Base-by-base conservation (phyloP, 805 yeast species). In the Candida awuae region DNA sequence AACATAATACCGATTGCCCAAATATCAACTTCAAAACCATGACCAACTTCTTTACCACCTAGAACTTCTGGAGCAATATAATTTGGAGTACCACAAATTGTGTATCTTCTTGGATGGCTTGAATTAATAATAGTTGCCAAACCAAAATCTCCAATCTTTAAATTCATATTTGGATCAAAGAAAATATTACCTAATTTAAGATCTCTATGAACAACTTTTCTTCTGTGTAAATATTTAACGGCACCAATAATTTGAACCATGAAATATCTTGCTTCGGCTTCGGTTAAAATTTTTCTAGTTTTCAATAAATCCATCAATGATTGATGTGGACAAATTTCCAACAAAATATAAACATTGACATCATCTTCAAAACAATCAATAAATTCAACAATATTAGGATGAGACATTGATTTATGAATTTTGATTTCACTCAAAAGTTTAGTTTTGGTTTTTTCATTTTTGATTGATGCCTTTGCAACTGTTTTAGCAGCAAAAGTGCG, bases 1-100 rank as follows among this genome's bases (percentile, higher is more conserved):
- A 92, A 71, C 86, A 92, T 92, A 43, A 92, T 84, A 44, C 99
- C 99, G 48, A 87, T 77, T 8, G 98, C 94, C 99, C 99, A 92
- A 44, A 87, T 76, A 60, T 92, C 99, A 30, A 87, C 97, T 60
- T 87, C 96, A 56, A 77, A 88, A 37, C 94, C 79, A 60, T 92
- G 98, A 8, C 97, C 98, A 10, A 77, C 71, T 38, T 69, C 75
- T 53, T 86, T 86, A 21, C 95, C 94, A 29, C 87, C 84, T 48
- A 92, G 70, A 17, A 92, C 95, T 66, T 92, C 99, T 7, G 99
- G 99, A 1, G 98, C 97, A 56, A 92, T 92, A 59, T 92, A 92
- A 63, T 92, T 92, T 44, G 99, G 99, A 18, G 99, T 92, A 39
- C 99, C 99, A 62, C 99, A 92, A 40, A 92, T 85, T 32, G 98